A percentile compares a stretch with the other conserved stretches of the same genome.
These are phyloP conservation scores for Coemansia sp. DNA, from an alignment of 192 early-diverging fungal species.

Conservation along the genomic window DNA sequence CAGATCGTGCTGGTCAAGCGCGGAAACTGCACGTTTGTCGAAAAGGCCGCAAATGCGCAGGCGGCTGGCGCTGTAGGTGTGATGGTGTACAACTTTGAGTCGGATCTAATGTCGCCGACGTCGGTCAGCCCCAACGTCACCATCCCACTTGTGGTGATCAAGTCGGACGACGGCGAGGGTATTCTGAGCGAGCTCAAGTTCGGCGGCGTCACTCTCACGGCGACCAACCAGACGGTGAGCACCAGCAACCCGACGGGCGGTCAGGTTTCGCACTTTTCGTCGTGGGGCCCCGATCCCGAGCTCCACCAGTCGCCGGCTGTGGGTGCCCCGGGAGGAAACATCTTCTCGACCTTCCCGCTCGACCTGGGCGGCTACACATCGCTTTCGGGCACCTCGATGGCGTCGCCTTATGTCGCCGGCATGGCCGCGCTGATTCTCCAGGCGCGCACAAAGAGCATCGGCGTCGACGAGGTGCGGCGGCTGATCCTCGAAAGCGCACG, in stretches of 20 bases:
- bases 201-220: conserved; percentile 38
- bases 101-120: conserved; percentile 40
- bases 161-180: conserved; percentile 47
- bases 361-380: conserved; percentile 53
- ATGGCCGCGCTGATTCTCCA: conserved; percentile 48
- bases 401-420: conserved; percentile 57
- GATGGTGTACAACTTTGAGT: conserved; percentile 59
- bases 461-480: conserved; percentile 26
- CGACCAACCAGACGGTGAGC: conserved; percentile 49
- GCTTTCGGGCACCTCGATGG: conserved; percentile 67
- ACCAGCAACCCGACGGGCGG: conserved; percentile 52
- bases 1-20: conserved; percentile 65
- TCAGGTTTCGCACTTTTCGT: conserved; percentile 67
- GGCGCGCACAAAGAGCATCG: conserved; percentile 20
- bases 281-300: conserved; percentile 68
- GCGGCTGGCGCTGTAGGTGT: conserved; percentile 60
- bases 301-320: conserved; percentile 64
- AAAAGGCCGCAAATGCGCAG: conserved; percentile 57
- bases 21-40: conserved; percentile 63
- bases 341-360: conserved; percentile 60
- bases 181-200: conserved; percentile 48
- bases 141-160: conserved; percentile 59
- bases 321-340: conserved; percentile 59
- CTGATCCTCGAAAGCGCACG: conserved; percentile 46
- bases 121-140: conserved; percentile 35